phyloP scores from a whole-genome alignment of 2,329 filamentous ascomycete species.

The Fusarium transvaalense region DNA sequence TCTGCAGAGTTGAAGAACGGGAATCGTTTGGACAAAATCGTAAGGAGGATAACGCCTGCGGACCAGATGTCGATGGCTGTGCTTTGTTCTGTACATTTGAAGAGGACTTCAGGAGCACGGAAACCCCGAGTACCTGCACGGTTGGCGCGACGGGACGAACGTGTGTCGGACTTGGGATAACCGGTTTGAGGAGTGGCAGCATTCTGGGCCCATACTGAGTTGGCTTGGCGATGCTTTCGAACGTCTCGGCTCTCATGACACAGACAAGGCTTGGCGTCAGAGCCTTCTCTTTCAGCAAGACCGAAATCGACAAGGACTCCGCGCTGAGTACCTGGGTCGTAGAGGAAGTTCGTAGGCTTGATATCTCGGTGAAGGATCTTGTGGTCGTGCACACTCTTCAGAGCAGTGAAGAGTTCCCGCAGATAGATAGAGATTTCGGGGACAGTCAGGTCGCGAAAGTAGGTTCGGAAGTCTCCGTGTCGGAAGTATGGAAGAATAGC shows the following conservation, averaged over 20 bases:
- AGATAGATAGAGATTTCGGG: constrained; percentile 92
- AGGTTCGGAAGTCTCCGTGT: constrained; percentile 93
- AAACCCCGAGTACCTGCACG: constrained; percentile 95
- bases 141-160: constrained; percentile 90
- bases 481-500: constrained; percentile 96
- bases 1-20: constrained; percentile 99
- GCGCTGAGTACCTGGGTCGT: constrained; percentile 81
- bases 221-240: constrained; percentile 70
- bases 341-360: constrained; percentile 97
- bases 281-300: constrained; percentile 86
- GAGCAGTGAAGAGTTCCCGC: constrained; percentile 85
- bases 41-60: constrained; percentile 95
- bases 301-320: constrained; percentile 99
- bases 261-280: constrained; percentile 83
- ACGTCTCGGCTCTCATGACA: constrained; percentile 76
- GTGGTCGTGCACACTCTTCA: constrained; percentile 84
- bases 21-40: constrained; percentile 89
- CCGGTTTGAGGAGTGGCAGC: constrained; percentile 68
- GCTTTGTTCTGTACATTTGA: constrained; percentile 96
- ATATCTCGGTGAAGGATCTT: constrained; percentile 94
- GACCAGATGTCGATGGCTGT: constrained; percentile 98
- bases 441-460: constrained; percentile 91
- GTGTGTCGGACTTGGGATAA: constrained; percentile 90
- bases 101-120: constrained; percentile 93
- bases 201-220: constrained; percentile 68